phyloP scores from a whole-genome alignment of 768 basidiomycete genomes.

The Strobilomyces echinocephalus region DNA sequence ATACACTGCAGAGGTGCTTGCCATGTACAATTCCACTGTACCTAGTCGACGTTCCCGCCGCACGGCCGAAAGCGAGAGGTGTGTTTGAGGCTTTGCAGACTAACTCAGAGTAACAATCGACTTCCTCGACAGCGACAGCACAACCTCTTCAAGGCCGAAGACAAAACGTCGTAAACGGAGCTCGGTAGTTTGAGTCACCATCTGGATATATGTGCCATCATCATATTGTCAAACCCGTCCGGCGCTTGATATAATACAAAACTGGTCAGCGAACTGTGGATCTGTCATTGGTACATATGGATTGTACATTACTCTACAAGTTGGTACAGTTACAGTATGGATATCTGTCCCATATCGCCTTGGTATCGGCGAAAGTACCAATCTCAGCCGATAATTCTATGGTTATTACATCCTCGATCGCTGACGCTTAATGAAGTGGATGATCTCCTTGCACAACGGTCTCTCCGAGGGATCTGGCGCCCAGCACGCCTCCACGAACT shows the following conservation, averaged over 20 bases:
- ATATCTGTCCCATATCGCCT: not conserved
- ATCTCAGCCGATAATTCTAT: not conserved
- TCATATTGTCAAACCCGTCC: too few relatives aligned
- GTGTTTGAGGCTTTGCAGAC: not conserved
- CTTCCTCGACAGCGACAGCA: not conserved
- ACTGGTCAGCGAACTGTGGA: too few relatives aligned
- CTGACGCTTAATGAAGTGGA: constrained; percentile 13
- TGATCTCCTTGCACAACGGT: constrained; percentile 12
- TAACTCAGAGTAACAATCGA: not conserved
- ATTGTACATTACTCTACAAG: too few relatives aligned
- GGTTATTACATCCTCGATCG: not conserved
- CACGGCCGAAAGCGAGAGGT: not conserved
- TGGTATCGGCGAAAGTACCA: not conserved
- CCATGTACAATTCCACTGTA: not conserved
- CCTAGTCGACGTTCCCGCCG: not conserved
- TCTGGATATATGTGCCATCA: not conserved
- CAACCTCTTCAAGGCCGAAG: not conserved
- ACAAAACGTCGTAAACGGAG: not conserved
- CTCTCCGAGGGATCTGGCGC: constrained; percentile 6
- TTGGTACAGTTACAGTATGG: not conserved
- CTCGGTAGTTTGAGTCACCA: not conserved
- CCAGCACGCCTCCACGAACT: constrained; percentile 24
- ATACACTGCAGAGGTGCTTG: not conserved
- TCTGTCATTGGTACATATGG: too few relatives aligned
- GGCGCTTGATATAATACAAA: too few relatives aligned